Evolutionary conservation across 306 rosid genomes (phyloP), one percentile per base, ranked within the genome.

Genomic region (Vigna reflexopilosa): DNA sequence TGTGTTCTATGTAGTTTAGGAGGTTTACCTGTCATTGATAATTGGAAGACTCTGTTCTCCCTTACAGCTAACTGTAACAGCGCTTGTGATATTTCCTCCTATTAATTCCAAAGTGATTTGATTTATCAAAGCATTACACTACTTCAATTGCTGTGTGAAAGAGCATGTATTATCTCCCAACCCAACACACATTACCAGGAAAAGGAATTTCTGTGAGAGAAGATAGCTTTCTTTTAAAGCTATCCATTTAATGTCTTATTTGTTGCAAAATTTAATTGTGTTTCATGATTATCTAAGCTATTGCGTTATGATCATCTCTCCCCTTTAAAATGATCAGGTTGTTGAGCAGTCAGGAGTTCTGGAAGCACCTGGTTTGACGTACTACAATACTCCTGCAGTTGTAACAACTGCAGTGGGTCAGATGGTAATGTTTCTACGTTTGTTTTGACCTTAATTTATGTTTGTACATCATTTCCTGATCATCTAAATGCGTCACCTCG

Each of bases 321-420:
- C 49, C 34, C 17, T 63, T 54, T 30, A 55, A 73, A 79, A 80
- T 67, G 36, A 30, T 83, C 86, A 94, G 98, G 87, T 94, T 84
- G 82, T 88, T 61, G 97, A 90, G 82, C 97, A 92, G 76, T 90
- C 97, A 9, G 93, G 91, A 77, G 86, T 88, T 13, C 67, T 88
- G 20, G 97, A 89, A 70, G 95, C 88, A 51, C 92, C 92, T 59
- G 90, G 84, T 66, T 82, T 89, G 77, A 75, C 77, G 61, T 84
- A 82, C 78, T 69, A 83, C 16, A 88, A 86, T 73, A 38, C 36
- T 34, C 88, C 97, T 11, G 85, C 92, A 78, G 95, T 89, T 32
- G 92, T 88, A 79, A 86, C 99, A 71, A 88, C 93, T 80, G 94
- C 90, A 22, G 89, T 90, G 58, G 98, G 94, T 77, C 98, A 90